Conservation (phyloP, 768 basidiomycete species). For the Podaxis rugospora region DNA sequence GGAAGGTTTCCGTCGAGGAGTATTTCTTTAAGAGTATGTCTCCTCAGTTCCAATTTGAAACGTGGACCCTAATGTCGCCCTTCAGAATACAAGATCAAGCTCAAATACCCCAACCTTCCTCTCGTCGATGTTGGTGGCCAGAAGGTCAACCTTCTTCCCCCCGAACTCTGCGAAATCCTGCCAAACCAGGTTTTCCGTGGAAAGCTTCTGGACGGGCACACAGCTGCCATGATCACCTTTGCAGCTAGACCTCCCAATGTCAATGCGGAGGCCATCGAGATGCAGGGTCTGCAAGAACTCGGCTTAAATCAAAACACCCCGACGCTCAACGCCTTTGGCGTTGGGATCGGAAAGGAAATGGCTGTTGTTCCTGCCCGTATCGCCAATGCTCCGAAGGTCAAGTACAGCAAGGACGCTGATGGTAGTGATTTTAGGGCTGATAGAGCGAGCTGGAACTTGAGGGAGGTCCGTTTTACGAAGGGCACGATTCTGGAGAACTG, state of each 20-base stretch:
- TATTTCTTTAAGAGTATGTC: slow-evolving; percentile 69
- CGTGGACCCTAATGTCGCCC: neutral
- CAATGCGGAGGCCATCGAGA: slow-evolving; percentile 61
- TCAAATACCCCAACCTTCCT: slow-evolving; percentile 47
- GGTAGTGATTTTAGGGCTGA: slow-evolving; percentile 18
- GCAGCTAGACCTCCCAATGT: slow-evolving; percentile 70
- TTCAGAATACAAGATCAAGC: slow-evolving; percentile 56
- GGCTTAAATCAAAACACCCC: slow-evolving; percentile 44
- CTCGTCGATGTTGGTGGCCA: slow-evolving; percentile 56
- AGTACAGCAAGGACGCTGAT: slow-evolving; percentile 50
- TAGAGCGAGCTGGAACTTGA: slow-evolving; percentile 78
- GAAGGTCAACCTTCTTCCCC: slow-evolving; percentile 50
- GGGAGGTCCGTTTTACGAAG: slow-evolving; percentile 54
- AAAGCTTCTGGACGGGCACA: slow-evolving; percentile 64
- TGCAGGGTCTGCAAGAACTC: slow-evolving; percentile 55
- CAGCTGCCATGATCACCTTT: slow-evolving; percentile 64
- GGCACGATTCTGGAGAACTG: slow-evolving; percentile 58
- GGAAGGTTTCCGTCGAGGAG: slow-evolving; percentile 48
- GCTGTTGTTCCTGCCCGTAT: slow-evolving; percentile 66
- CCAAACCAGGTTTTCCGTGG: slow-evolving; percentile 69
- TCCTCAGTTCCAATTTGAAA: neutral
- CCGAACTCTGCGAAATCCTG: slow-evolving; percentile 70
- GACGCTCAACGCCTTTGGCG: slow-evolving; percentile 53
- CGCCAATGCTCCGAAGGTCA: slow-evolving; percentile 55
- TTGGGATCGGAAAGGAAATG: slow-evolving; percentile 60